A percentile compares a stretch with the other conserved stretches of the same genome.
Conservation (phyloP, 768 basidiomycete species). For the Boletus sp. region DNA sequence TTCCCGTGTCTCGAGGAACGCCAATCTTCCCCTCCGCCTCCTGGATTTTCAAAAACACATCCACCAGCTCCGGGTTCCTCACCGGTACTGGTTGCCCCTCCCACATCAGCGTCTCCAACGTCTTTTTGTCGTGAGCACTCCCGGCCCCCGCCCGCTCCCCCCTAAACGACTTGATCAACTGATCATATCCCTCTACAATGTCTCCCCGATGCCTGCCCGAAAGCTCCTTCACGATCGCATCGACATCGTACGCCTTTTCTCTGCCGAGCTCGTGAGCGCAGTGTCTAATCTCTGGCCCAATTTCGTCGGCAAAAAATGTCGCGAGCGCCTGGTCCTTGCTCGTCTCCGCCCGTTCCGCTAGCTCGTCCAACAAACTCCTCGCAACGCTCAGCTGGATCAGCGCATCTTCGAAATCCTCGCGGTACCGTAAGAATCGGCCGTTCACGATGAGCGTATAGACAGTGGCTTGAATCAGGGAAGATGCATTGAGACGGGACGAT, state of each 20-base stretch:
- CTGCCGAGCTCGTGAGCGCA: constrained; percentile 87
- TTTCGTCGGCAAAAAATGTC: constrained; percentile 77
- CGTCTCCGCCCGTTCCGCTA: constrained; percentile 61
- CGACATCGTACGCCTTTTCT: constrained; percentile 77
- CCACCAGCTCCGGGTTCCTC: constrained; percentile 88
- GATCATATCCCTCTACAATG: constrained; percentile 63
- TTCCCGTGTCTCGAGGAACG: constrained; percentile 28
- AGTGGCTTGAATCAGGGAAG: constrained; percentile 64
- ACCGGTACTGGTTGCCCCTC: constrained; percentile 82
- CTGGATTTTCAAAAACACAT: constrained; percentile 80
- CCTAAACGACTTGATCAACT: constrained; percentile 50
- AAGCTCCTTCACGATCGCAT: constrained; percentile 67
- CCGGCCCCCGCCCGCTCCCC: constrained; percentile 38
- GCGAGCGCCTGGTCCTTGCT: constrained; percentile 88
- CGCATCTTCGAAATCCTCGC: constrained; percentile 73
- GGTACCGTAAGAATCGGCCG: constrained; percentile 78
- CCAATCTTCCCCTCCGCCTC: constrained; percentile 65
- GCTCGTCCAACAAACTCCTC: constrained; percentile 65
- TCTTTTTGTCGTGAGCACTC: constrained; percentile 46
- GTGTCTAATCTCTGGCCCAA: constrained; percentile 88
- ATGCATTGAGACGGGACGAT: constrained; percentile 50
- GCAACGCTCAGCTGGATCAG: constrained; percentile 78
- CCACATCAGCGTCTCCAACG: constrained; percentile 66
- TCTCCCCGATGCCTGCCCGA: constrained; percentile 54
- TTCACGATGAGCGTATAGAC: constrained; percentile 79